phyloP scores from a whole-genome alignment of 1,284 basidiomycete genomes.

The Baeospora myosura region DNA sequence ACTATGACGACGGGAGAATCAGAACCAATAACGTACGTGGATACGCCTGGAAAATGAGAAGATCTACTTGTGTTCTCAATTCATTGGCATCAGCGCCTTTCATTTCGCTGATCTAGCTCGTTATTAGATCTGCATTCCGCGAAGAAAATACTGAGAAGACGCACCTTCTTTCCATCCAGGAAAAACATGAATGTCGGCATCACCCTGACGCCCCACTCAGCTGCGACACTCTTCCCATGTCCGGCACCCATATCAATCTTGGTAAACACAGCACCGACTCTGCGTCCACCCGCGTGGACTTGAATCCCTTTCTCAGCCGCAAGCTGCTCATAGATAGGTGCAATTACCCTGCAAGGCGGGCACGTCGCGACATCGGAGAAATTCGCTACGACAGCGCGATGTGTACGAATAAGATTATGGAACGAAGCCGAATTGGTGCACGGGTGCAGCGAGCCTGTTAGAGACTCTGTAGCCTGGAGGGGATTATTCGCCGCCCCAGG shows the following conservation, averaged over 20 bases:
- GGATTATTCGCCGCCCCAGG: constrained; percentile 23
- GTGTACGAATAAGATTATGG: constrained; percentile 31
- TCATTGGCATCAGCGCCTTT: constrained; percentile 67
- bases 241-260: constrained; percentile 76
- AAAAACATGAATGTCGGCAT: constrained; percentile 88
- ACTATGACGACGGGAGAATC: not conserved
- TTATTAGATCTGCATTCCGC: constrained; percentile 1
- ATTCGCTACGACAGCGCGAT: constrained; percentile 40
- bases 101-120: constrained; percentile 54
- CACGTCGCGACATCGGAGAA: constrained; percentile 37
- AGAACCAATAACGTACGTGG: constrained; percentile 51
- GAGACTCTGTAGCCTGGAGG: constrained; percentile 34
- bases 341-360: constrained; percentile 40
- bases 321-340: constrained; percentile 38
- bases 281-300: constrained; percentile 16
- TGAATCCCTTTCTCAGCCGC: constrained; percentile 36
- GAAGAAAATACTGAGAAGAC: constrained; percentile 10
- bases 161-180: constrained; percentile 66
- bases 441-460: constrained; percentile 53
- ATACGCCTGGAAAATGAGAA: constrained; percentile 67
- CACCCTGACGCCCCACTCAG: constrained; percentile 60
- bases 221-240: constrained; percentile 51
- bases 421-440: constrained; percentile 41
- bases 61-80: constrained; percentile 61
- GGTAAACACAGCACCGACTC: constrained; percentile 57